Conservation (phyloP, 169 alveolate genomes). For the Babesia ovis region DNA sequence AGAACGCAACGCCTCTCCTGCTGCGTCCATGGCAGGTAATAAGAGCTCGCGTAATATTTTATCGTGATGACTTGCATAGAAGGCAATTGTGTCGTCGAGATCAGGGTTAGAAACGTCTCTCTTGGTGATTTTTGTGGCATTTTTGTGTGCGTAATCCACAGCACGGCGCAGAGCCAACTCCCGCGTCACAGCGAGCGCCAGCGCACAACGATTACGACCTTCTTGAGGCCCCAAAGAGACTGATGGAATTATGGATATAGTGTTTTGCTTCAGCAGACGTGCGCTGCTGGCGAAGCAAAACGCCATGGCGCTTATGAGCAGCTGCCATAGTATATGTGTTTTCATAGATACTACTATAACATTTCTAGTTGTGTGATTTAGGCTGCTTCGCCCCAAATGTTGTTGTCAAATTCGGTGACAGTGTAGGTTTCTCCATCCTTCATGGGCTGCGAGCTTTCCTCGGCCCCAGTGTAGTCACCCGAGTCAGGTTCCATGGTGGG, state of each 20-base stretch:
- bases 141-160: background rate
- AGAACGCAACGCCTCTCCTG: background rate
- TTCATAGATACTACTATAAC: constrained; percentile 38
- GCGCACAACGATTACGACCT: constrained; percentile 7
- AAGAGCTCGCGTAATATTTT: constrained; percentile 43
- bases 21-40: constrained; percentile 37
- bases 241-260: background rate
- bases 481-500: constrained; percentile 14
- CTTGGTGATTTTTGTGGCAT: background rate
- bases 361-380: constrained; percentile 23
- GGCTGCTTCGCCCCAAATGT: constrained; percentile 67
- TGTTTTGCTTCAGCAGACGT: background rate
- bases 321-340: background rate
- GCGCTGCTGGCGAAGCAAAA: background rate
- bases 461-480: constrained; percentile 54
- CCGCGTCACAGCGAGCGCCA: constrained; percentile 40
- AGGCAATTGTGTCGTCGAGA: constrained; percentile 20
- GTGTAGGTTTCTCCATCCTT: constrained; percentile 63
- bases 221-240: background rate
- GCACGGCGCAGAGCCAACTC: constrained; percentile 30
- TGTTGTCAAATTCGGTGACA: constrained; percentile 68
- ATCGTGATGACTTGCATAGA: constrained; percentile 39
- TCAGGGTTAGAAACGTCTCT: background rate
- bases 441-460: constrained; percentile 26
- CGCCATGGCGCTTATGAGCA: constrained; percentile 6